Evolutionary conservation across 2,329 filamentous ascomycete genomes (phyloP), one percentile per base, ranked within the genome.

Genomic region (Paraphaeosphaeria minitans): DNA sequence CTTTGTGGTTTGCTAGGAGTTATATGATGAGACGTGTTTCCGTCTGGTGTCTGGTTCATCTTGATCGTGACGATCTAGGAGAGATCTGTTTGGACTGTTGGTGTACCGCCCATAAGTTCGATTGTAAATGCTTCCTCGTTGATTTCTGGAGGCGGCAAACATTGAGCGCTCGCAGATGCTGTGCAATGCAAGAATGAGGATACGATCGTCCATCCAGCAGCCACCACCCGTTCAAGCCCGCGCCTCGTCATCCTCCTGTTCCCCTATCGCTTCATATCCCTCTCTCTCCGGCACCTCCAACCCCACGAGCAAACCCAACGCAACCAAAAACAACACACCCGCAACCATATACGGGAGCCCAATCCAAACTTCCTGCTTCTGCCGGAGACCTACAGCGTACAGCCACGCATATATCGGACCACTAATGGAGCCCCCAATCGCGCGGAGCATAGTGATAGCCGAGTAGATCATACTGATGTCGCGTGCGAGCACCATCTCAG

Each of bases 331-430:
- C 2, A 65, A 24, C 1, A 13, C 21, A 8, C 59, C 61, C 31
- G 63, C 55, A n/a, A 62, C 49, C 6, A 65, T 6, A 55, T 58
- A 65, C 3, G 63, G 63, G 12, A 65, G 39, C 3, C 63, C 63
- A 2, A 63, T 41, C 59, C 59, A 61, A 8, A 16, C 22, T 13
- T 55, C 53, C 16, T 31, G 35, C 24, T 37, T 37, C n/a, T 27
- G 35, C n/a, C 33, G 50, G 29, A 65, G 21, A 2, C 57, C 66
- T 2, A 53, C 54, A 24, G 46, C 45, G 39, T 68, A 68, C 10
- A 68, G 31, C 50, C 55, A 62, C 16, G 66, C 64, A 39, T 64
- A 66, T 12, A 68, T 55, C 1, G 66, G 66, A 10, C 66, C 66
- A 21, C 62, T 64, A 33, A 64, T 27, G 1, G 66, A 66, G 0